A percentile compares a stretch with the other conserved stretches of the same genome.
These are phyloP conservation scores for Phytopythium sindhum DNA, from an alignment of 352 stramenopile genomes.

Conservation along the genomic window DNA sequence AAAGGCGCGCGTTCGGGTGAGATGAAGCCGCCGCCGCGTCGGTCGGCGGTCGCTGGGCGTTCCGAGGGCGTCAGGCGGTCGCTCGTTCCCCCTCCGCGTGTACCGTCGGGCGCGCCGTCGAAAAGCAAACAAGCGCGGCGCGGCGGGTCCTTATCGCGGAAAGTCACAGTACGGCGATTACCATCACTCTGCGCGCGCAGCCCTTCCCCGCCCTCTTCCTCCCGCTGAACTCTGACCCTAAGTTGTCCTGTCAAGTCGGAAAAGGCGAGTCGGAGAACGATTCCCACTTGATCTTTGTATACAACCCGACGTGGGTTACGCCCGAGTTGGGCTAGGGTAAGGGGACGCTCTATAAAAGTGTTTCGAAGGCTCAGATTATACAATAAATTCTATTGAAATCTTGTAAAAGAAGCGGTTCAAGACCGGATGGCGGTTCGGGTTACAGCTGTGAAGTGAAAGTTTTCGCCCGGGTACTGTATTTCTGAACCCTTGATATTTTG, in stretches of 20 bases:
- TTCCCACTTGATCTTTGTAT: not conserved
- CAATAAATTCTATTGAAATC: not conserved
- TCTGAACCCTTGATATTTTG: not conserved
- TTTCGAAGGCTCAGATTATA: not conserved
- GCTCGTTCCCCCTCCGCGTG: too few relatives aligned
- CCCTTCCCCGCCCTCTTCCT: not conserved
- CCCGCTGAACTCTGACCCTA: slow-evolving; percentile 1
- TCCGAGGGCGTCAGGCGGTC: too few relatives aligned
- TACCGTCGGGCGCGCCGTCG: too few relatives aligned
- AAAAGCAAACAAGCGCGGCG: too few relatives aligned
- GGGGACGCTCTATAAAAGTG: not conserved
- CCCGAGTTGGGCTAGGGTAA: too few relatives aligned
- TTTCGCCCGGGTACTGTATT: not conserved
- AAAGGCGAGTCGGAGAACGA: too few relatives aligned
- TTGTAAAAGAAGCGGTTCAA: not conserved
- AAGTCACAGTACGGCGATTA: slow-evolving; percentile 3
- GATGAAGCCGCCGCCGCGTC: too few relatives aligned
- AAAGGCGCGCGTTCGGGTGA: too few relatives aligned
- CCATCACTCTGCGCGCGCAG: not conserved
- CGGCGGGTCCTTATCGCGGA: too few relatives aligned
- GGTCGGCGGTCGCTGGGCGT: too few relatives aligned
- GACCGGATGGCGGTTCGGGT: not conserved
- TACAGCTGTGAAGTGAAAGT: not conserved
- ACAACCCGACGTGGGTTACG: not conserved
- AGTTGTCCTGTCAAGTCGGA: too few relatives aligned